These are phyloP conservation scores for Boeremia exigua DNA, from an alignment of 2,329 filamentous ascomycete species.

Conservation along the genomic window DNA sequence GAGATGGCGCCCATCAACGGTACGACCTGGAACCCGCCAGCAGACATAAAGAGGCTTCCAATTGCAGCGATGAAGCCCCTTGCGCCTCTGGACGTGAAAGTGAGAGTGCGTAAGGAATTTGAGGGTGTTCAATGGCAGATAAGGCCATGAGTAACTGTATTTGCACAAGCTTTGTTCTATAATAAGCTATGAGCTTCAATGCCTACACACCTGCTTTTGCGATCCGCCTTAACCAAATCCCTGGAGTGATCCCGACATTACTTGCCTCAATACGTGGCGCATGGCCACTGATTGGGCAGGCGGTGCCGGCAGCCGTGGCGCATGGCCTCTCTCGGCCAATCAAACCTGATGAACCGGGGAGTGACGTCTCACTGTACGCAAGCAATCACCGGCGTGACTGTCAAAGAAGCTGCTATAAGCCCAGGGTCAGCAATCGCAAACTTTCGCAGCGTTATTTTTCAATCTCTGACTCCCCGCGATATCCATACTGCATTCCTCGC, in stretches of 20 bases:
- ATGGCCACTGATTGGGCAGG: neutral
- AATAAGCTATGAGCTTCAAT: neutral
- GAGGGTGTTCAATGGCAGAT: constrained; percentile 24
- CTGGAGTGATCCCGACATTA: neutral
- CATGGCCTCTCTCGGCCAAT: constrained; percentile 1
- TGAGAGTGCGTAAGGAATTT: constrained; percentile 23
- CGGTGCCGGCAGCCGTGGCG: constrained; percentile 5
- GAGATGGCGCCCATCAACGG: constrained; percentile 34
- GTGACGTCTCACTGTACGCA: constrained; percentile 15
- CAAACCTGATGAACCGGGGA: neutral
- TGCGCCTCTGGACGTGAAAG: constrained; percentile 14
- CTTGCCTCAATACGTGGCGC: constrained; percentile 1
- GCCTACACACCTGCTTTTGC: neutral
- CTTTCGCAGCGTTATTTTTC: neutral
- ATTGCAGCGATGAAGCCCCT: constrained; percentile 30
- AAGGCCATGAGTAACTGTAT: neutral
- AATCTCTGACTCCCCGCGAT: neutral
- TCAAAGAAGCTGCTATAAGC: constrained; percentile 10
- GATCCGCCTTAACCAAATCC: neutral
- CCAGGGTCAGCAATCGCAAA: neutral
- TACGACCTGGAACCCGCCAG: constrained; percentile 22
- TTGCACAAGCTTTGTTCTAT: neutral
- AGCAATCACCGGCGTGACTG: constrained; percentile 12
- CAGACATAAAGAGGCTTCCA: constrained; percentile 27
- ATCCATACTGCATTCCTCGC: constrained; percentile 6